phyloP scores from a whole-genome alignment of 1,284 basidiomycete genomes.

The Anthracocystis panici-leucophaei region DNA sequence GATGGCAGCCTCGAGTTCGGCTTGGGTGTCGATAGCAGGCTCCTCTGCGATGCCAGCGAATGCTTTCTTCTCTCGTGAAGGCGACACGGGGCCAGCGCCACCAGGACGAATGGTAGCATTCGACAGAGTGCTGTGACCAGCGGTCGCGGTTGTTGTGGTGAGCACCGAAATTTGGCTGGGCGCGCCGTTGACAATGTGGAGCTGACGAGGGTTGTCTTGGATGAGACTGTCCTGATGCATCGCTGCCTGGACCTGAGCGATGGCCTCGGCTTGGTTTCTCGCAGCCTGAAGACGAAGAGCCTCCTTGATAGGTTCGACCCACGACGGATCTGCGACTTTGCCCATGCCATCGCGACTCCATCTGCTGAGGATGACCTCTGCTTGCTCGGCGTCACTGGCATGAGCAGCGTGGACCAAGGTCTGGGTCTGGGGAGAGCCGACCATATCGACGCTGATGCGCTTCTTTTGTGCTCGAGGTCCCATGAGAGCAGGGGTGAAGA shows the following conservation, averaged over 20 bases:
- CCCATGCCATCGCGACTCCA: constrained; percentile 93
- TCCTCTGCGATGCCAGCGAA: constrained; percentile 56
- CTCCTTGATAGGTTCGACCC: constrained; percentile 90
- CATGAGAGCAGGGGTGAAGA: constrained; percentile 40
- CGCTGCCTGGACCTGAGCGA: constrained; percentile 78
- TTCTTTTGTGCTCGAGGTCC: constrained; percentile 60
- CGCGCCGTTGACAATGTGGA: constrained; percentile 62
- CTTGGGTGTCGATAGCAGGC: constrained; percentile 16
- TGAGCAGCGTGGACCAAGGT: constrained; percentile 81
- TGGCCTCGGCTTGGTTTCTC: constrained; percentile 80
- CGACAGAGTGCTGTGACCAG: constrained; percentile 53
- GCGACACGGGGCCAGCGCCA: constrained; percentile 14
- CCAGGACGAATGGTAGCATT: constrained; percentile 27
- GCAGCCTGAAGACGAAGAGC: constrained; percentile 76
- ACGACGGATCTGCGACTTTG: constrained; percentile 75
- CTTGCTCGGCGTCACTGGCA: constrained; percentile 91
- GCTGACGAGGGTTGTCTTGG: constrained; percentile 61
- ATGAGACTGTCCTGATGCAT: constrained; percentile 72
- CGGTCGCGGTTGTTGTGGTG: constrained; percentile 55
- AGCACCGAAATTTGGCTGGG: constrained; percentile 54
- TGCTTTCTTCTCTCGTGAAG: constrained; percentile 32
- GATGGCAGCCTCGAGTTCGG: constrained; percentile 38
- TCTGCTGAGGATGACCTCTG: constrained; percentile 85
- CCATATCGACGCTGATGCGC: constrained; percentile 64
- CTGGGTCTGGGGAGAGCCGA: constrained; percentile 54